Evolutionary conservation across 2,329 filamentous ascomycete genomes (phyloP).

Genomic region (Berkeleyomyces rouxiae): DNA sequence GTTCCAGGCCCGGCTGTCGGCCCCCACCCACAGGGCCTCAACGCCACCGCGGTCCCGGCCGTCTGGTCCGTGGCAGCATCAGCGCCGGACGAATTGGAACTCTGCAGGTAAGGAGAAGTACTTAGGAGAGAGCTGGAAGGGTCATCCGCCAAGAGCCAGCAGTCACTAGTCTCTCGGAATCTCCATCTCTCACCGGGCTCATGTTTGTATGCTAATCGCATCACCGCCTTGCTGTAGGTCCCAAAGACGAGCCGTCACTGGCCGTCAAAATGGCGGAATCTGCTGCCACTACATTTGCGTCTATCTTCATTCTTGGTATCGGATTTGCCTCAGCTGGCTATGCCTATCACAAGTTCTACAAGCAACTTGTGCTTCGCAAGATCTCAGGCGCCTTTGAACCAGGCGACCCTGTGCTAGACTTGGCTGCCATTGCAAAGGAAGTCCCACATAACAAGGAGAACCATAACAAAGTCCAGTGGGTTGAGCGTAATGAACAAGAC

Average conservation of each 20-base stretch:
- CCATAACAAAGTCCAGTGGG: conserved; percentile 44
- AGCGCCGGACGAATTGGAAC: neutral
- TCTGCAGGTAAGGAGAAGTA: neutral
- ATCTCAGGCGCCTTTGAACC: conserved; percentile 85
- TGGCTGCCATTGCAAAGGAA: conserved; percentile 51
- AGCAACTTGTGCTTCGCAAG: conserved; percentile 76
- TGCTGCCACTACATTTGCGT: conserved; percentile 59
- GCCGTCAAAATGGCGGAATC: conserved; percentile 52
- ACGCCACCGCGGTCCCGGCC: neutral
- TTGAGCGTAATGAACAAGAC: conserved; percentile 64
- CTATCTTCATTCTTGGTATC: conserved; percentile 52
- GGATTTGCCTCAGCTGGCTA: conserved; percentile 53
- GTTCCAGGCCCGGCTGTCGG: neutral
- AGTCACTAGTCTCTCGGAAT: too few species aligned
- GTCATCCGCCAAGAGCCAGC: too few species aligned
- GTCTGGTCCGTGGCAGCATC: neutral
- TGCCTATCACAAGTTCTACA: conserved; percentile 71
- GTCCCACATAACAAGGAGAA: conserved; percentile 28
- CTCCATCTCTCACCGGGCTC: too few species aligned
- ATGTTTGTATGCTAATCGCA: too few species aligned
- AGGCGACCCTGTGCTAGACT: conserved; percentile 73
- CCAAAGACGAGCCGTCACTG: conserved; percentile 22
- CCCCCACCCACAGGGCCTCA: neutral
- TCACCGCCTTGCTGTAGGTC: neutral
- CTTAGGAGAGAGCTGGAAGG: too few species aligned